A percentile compares a stretch with the other conserved stretches of the same genome.
phyloP scores from a whole-genome alignment of 495 filamentous ascomycete genomes.

The Penicillium odoratum region DNA sequence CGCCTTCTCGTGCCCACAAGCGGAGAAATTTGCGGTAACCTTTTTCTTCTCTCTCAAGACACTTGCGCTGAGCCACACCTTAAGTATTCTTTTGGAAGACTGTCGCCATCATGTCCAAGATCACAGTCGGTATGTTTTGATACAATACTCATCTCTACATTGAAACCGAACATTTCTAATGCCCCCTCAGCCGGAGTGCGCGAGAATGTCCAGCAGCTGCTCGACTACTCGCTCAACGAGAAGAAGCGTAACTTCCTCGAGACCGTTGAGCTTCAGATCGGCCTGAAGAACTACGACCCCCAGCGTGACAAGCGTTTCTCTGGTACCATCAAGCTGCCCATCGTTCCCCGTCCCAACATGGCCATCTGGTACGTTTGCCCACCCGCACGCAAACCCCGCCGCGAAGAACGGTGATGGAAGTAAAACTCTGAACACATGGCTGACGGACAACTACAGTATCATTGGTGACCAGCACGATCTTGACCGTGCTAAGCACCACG shows the following conservation, averaged over 20 bases:
- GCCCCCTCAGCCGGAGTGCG: slow-evolving; percentile 82
- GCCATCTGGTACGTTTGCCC: slow-evolving; percentile 69
- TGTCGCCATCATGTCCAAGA: slow-evolving; percentile 75
- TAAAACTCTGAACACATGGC: slow-evolving; percentile 1
- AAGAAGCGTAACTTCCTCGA: slow-evolving; percentile 99
- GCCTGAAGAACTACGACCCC: slow-evolving; percentile 99
- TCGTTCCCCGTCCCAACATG: slow-evolving; percentile 91
- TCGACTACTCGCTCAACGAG: slow-evolving; percentile 91
- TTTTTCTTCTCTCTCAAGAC: slow-evolving; percentile 31
- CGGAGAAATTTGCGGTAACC: slow-evolving; percentile 43
- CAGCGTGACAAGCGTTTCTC: slow-evolving; percentile 99
- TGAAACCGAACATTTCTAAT: slow-evolving; percentile 22
- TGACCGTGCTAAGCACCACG: slow-evolving; percentile 97
- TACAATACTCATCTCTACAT: not conserved
- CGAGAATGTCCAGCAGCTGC: slow-evolving; percentile 83
- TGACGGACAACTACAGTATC: slow-evolving; percentile 56
- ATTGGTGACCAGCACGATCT: slow-evolving; percentile 99
- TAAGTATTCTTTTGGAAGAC: slow-evolving; percentile 66
- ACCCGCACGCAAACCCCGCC: not conserved
- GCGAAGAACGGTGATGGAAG: not conserved
- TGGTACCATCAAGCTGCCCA: slow-evolving; percentile 92
- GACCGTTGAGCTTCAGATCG: slow-evolving; percentile 90
- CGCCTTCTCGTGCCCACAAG: slow-evolving; percentile 41
- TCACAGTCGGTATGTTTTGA: slow-evolving; percentile 73
- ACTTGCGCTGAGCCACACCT: slow-evolving; percentile 68